These are phyloP conservation scores for Pycnococcus provasolii DNA, from an alignment of 139 green algal genomes.

Conservation along the genomic window DNA sequence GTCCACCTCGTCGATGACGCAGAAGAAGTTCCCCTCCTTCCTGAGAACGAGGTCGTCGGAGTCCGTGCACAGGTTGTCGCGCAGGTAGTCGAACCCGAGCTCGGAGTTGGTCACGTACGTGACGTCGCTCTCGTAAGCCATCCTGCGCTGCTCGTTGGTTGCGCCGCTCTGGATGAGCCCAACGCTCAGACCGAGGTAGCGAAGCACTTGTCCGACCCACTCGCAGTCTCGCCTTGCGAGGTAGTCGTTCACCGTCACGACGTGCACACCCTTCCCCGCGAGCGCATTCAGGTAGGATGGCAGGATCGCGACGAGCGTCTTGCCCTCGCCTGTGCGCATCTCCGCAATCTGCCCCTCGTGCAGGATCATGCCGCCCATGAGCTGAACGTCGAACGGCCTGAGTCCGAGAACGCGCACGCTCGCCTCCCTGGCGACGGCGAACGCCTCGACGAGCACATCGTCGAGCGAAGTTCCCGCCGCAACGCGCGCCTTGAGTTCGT, in stretches of 20 bases:
- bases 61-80: conserved; percentile 81
- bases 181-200: conserved; percentile 79
- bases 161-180: conserved; percentile 41
- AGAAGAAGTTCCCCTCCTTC: conserved; percentile 78
- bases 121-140: conserved; percentile 75
- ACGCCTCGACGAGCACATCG: conserved; percentile 31
- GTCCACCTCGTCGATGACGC: conserved; percentile 92
- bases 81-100: conserved; percentile 96
- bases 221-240: conserved; percentile 84
- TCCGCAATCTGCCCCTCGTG: conserved; percentile 89
- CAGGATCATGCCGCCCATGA: conserved; percentile 93
- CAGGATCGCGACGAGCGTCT: conserved; percentile 90
- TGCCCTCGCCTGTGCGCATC: conserved; percentile 96
- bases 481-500: conserved; percentile 37
- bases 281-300: conserved; percentile 95
- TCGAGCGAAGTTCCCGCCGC: conserved; percentile 34
- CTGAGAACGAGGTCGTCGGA: conserved; percentile 80
- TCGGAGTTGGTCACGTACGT: conserved; percentile 98
- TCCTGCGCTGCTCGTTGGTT: conserved; percentile 50
- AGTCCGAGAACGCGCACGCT: conserved; percentile 82
- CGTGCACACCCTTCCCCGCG: conserved; percentile 78
- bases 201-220: conserved; percentile 82
- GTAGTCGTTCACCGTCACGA: conserved; percentile 99
- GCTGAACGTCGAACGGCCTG: conserved; percentile 94
- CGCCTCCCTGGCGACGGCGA: conserved; percentile 77